Conservation (phyloP, 2,329 filamentous ascomycete genomes). For the Cytospora paraplurivora region DNA sequence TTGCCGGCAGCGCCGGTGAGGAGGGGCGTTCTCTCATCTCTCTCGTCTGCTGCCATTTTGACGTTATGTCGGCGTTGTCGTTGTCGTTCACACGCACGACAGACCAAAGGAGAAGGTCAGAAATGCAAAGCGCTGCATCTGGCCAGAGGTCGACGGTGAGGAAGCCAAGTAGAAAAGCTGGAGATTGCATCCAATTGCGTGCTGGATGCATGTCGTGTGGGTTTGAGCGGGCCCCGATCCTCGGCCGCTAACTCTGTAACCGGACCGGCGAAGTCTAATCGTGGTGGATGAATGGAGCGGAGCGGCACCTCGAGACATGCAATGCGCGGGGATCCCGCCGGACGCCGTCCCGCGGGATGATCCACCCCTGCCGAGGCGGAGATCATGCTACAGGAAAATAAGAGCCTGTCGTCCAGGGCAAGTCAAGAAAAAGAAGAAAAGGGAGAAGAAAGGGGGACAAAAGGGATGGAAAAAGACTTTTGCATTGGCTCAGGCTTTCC, state of each 20-base stretch:
- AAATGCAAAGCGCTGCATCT: neutral
- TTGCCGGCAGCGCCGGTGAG: conserved; percentile 17
- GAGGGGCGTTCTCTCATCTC: conserved; percentile 28
- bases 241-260: conserved; percentile 11
- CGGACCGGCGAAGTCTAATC: neutral
- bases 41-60: conserved; percentile 19
- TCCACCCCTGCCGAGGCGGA: no score
- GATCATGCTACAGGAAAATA: no score
- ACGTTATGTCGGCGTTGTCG: neutral
- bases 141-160: neutral
- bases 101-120: neutral
- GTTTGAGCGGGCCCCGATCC: conserved; percentile 3
- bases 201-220: conserved; percentile 5
- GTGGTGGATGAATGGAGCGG: neutral
- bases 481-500: no score
- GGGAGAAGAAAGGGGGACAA: no score
- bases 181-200: conserved; percentile 2
- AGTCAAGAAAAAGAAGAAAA: no score
- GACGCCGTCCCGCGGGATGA: neutral
- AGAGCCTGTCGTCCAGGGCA: no score
- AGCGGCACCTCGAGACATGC: no score
- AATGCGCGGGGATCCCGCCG: no score
- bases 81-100: neutral
- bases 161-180: neutral
- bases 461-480: no score